These are phyloP conservation scores for Penicillium odoratum DNA, from an alignment of 495 filamentous ascomycete species.

Conservation along the genomic window DNA sequence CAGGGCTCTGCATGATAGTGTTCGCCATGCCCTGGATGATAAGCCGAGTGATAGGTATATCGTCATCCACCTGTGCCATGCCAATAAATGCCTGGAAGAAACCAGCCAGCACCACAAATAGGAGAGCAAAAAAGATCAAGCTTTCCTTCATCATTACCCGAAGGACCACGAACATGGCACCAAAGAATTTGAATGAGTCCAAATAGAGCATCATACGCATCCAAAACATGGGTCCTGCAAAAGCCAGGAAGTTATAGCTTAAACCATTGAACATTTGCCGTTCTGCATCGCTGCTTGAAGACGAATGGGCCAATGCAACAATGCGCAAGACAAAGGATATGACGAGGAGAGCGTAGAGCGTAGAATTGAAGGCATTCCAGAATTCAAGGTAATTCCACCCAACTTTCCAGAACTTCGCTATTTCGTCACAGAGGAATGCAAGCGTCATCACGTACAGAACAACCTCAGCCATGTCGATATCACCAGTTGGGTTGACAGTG, in stretches of 20 bases:
- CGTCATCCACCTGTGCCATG: conserved; percentile 77
- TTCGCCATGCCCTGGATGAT: conserved; percentile 91
- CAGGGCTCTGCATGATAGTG: conserved; percentile 82
- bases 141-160: conserved; percentile 99
- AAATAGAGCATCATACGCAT: conserved; percentile 88
- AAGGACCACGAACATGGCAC: conserved; percentile 93
- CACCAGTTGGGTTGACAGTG: conserved; percentile 75
- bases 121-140: conserved; percentile 94
- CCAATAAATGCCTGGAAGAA: conserved; percentile 97
- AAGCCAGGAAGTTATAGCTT: conserved; percentile 89
- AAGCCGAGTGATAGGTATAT: conserved; percentile 60
- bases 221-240: conserved; percentile 97
- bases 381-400: conserved; percentile 86
- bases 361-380: conserved; percentile 91
- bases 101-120: conserved; percentile 80
- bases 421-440: conserved; percentile 89
- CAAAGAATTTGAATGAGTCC: conserved; percentile 93
- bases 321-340: conserved; percentile 76
- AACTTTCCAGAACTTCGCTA: conserved; percentile 87
- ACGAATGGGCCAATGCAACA: conserved; percentile 67
- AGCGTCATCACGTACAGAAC: conserved; percentile 88
- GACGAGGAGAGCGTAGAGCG: conserved; percentile 74
- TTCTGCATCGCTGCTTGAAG: conserved; percentile 45
- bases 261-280: conserved; percentile 72
- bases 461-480: conserved; percentile 81